Base-by-base conservation (phyloP, 108 stramenopile genomes). In the Pseudonitzschia multistriata region DNA sequence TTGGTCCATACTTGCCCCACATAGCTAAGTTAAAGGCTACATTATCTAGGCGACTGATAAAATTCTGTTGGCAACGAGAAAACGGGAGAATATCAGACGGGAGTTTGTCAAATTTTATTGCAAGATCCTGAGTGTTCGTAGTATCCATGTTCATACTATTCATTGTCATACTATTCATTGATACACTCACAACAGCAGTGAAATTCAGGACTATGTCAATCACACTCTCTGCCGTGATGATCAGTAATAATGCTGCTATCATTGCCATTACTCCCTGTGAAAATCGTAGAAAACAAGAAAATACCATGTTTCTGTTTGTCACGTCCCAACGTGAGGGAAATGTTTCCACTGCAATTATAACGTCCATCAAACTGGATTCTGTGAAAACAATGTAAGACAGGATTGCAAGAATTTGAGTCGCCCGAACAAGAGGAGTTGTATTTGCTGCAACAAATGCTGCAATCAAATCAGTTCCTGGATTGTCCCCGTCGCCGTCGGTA, bases 191-290 rank as follows among this genome's bases (percentile, higher is more conserved):
- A 0, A 55, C 13, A 8, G 54, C 54, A 25, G 54, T 55, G 0
- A 55, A 55, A 55, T 55, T 55, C 11, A 55, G 29, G n/a, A 55
- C 29, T 14, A 55, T 55, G 14, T 55, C 54, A 27, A 55, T 55
- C 14, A 30, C 29, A 55, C 24, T 55, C 29, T 28, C 27, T 24
- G 54, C 22, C 14, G 54, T 27, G 24, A 55, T 14, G 54, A 55
- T 55, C 27, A n/a, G 14, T n/a, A 55, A 55, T 14, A 55, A 13
- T 55, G 54, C 29, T 55, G 29, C 54, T 30, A 25, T 25, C 27
- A n/a, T 2, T 55, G 54, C 54, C 29, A 55, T 13, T 5, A n/a
- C 29, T 25, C 54, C 54, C 54, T 55, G 54, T 30, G 24, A 13
- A 11, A 55, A 55, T 25, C 54, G 54, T n/a, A 55, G 54, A 55